Percentiles rank a stretch among this genome's conserved stretches.
Evolutionary conservation across 441 rosid species (phyloP).

Genomic region (Bruguiera hainesii): DNA sequence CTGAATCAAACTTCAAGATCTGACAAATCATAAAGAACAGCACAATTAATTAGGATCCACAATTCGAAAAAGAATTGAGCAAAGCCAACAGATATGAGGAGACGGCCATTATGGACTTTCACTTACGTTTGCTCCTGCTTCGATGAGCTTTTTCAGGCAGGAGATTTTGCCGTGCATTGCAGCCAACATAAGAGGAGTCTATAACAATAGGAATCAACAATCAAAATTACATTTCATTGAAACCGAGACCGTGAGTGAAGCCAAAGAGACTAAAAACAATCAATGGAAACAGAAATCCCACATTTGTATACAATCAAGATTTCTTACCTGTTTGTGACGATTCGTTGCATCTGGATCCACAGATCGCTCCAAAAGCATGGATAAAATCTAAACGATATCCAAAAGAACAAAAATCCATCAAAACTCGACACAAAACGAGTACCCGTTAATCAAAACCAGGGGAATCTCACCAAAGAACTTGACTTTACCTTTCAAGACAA

Average conservation of each 20-base stretch:
- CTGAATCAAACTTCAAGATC: conserved; percentile 73
- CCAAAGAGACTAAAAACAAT: conserved; percentile 11
- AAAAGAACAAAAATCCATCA: conserved; percentile 10
- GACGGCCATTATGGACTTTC: conserved; percentile 1
- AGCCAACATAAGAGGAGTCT: conserved; percentile 98
- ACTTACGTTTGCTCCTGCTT: conserved; percentile 92
- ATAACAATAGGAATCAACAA: conserved; percentile 23
- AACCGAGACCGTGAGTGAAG: conserved; percentile 1
- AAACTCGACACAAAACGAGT: conserved; percentile 11
- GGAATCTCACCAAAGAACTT: background rate
- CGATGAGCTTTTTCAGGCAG: conserved; percentile 73
- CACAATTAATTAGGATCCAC: conserved; percentile 4
- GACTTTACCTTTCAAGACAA: background rate
- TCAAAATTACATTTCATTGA: background rate
- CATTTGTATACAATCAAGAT: conserved; percentile 11
- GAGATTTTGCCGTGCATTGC: conserved; percentile 85
- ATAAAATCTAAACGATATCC: conserved; percentile 56
- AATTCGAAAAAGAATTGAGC: conserved; percentile 2
- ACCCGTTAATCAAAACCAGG: conserved; percentile 9
- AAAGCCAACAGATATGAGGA: background rate
- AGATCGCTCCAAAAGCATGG: conserved; percentile 63
- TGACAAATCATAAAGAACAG: conserved; percentile 24
- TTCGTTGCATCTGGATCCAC: conserved; percentile 75
- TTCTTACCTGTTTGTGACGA: conserved; percentile 82
- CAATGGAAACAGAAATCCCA: background rate